Evolutionary conservation across 768 basidiomycete genomes (phyloP).

Genomic region (Stropharia rugosoannulata): DNA sequence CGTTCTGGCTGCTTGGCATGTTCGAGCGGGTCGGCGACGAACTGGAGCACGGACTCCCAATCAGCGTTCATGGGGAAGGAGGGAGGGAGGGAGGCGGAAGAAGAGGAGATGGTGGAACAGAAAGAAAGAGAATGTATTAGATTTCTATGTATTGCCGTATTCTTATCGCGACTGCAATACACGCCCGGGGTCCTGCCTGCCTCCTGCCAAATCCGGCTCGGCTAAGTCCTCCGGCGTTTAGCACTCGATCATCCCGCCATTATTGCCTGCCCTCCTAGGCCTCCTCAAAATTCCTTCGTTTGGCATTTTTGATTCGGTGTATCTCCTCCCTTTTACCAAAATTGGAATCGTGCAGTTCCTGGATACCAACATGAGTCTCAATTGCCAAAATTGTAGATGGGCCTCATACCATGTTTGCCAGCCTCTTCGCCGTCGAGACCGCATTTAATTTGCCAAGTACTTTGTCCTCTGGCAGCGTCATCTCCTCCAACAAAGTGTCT

Average conservation of each 20-base stretch:
- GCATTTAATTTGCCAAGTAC: slow-evolving; percentile 84
- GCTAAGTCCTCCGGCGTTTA: not conserved
- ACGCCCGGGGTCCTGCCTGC: slow-evolving; percentile 11
- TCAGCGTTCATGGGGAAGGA: slow-evolving; percentile 39
- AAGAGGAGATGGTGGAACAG: not conserved
- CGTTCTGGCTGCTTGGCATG: slow-evolving; percentile 33
- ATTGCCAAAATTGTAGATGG: not conserved
- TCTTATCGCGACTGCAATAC: not conserved
- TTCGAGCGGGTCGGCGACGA: slow-evolving; percentile 50
- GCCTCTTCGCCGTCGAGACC: slow-evolving; percentile 90
- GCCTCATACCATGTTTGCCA: slow-evolving; percentile 89
- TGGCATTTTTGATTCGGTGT: slow-evolving; percentile 59
- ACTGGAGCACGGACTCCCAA: slow-evolving; percentile 66
- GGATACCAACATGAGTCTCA: slow-evolving; percentile 5
- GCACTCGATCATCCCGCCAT: not conserved
- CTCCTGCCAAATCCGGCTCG: not conserved
- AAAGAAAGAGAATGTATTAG: slow-evolving; percentile 1
- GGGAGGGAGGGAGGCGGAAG: slow-evolving; percentile 8
- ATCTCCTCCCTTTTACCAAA: slow-evolving; percentile 90
- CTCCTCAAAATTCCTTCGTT: slow-evolving; percentile 14
- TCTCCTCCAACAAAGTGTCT: slow-evolving; percentile 78
- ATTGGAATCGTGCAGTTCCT: slow-evolving; percentile 85
- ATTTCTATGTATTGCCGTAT: slow-evolving; percentile 3
- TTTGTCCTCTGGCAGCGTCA: slow-evolving; percentile 73
- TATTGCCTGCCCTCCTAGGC: not conserved